Evolutionary conservation across 2,329 filamentous ascomycete genomes (phyloP).

Genomic region (Trichophyton simii): DNA sequence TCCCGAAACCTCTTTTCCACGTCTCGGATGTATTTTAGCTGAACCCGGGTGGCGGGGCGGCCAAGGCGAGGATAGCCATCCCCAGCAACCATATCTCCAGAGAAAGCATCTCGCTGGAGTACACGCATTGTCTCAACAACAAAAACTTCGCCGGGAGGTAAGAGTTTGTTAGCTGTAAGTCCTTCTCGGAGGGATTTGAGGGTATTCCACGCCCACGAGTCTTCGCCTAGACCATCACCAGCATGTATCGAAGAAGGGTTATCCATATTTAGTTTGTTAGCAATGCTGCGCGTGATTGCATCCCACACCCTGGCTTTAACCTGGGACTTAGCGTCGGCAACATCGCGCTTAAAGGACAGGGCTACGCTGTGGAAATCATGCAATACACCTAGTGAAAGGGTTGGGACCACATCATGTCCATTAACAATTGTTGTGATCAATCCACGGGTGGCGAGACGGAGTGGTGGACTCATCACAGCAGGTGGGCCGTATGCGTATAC

Average conservation of each 20-base stretch:
- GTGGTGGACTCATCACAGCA: conserved; percentile 56
- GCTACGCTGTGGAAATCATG: conserved; percentile 64
- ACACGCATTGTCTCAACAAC: conserved; percentile 56
- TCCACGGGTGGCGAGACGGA: conserved; percentile 57
- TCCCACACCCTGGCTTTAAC: conserved; percentile 55
- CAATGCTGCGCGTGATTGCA: conserved; percentile 49
- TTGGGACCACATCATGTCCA: conserved; percentile 60
- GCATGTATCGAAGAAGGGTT: conserved; percentile 33
- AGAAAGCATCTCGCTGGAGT: conserved; percentile 54
- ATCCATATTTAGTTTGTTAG: conserved; percentile 48
- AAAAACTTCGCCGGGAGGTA: conserved; percentile 67
- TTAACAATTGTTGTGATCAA: conserved; percentile 65
- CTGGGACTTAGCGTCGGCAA: conserved; percentile 53
- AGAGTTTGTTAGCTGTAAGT: conserved; percentile 57
- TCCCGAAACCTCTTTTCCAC: conserved; percentile 60
- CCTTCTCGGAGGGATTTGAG: conserved; percentile 53
- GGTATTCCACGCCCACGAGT: conserved; percentile 56
- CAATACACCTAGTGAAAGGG: conserved; percentile 58
- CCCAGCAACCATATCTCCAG: conserved; percentile 20
- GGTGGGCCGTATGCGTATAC: conserved; percentile 70
- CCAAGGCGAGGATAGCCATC: conserved; percentile 42
- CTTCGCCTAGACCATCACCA: conserved; percentile 45
- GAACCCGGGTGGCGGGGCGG: conserved; percentile 53
- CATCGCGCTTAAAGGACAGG: conserved; percentile 60
- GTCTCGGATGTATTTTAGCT: conserved; percentile 58